These are phyloP conservation scores for Neoascochyta sp. DNA, from an alignment of 2,329 filamentous ascomycete species.

Conservation along the genomic window DNA sequence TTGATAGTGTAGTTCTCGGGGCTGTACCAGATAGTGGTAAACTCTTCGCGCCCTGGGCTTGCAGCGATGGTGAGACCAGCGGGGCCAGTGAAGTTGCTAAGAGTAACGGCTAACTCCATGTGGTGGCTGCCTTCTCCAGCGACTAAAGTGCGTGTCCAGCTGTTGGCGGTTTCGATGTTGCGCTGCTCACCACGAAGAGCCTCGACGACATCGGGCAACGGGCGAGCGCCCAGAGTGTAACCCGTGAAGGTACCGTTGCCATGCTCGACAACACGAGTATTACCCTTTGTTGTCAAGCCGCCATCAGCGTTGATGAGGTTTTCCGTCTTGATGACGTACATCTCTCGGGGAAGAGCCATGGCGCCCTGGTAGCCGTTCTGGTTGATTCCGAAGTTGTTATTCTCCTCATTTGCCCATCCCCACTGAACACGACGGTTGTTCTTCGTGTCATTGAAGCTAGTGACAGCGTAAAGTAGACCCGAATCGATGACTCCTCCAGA, in stretches of 20 bases:
- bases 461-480: constrained; percentile 45
- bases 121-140: constrained; percentile 32
- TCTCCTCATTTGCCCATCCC: constrained; percentile 47
- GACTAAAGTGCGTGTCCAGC: constrained; percentile 21
- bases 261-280: constrained; percentile 34
- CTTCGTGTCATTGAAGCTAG: constrained; percentile 49
- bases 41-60: constrained; percentile 43
- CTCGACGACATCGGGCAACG: constrained; percentile 44
- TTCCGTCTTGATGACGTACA: constrained; percentile 45
- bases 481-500: constrained; percentile 45
- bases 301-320: constrained; percentile 38
- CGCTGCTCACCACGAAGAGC: constrained; percentile 33
- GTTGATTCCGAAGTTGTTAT: constrained; percentile 39
- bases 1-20: constrained; percentile 47
- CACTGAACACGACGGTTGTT: constrained; percentile 48
- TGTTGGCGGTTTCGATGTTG: constrained; percentile 15
- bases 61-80: constrained; percentile 44
- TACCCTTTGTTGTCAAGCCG: constrained; percentile 33
- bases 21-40: constrained; percentile 46
- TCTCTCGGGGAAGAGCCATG: constrained; percentile 44
- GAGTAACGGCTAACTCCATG: constrained; percentile 42
- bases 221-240: constrained; percentile 44
- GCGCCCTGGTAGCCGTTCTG: constrained; percentile 47
- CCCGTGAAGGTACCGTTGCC: constrained; percentile 42
- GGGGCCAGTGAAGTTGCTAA: constrained; percentile 39